Percentiles rank a stretch among this genome's conserved stretches.
These are phyloP conservation scores for Geotrichum aggregatum DNA, from an alignment of 1,139 yeast genomes.

Conservation along the genomic window DNA sequence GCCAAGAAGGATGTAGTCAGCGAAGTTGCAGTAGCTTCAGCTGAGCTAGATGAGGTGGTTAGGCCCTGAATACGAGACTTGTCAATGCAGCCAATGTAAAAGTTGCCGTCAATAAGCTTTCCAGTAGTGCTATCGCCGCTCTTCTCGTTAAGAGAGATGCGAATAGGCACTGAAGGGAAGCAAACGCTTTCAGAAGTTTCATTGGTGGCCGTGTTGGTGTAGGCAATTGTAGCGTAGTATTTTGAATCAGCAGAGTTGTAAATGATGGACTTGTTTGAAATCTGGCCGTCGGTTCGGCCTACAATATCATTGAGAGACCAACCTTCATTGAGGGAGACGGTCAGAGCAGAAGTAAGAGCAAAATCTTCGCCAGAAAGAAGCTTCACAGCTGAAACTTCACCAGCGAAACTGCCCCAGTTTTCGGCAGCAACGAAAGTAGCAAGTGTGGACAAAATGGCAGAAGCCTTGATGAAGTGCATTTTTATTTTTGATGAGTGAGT, in stretches of 20 bases:
- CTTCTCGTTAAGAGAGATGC: conserved; percentile 17
- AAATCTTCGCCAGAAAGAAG: conserved; percentile 10
- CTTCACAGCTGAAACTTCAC: conserved; percentile 18
- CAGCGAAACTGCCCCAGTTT: conserved; percentile 22
- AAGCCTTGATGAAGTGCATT: conserved; percentile 8
- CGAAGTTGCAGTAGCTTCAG: conserved; percentile 4
- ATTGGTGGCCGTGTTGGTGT: conserved; percentile 18
- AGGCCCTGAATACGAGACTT: conserved; percentile 12
- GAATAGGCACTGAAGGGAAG: conserved; percentile 22
- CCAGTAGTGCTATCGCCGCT: conserved; percentile 14
- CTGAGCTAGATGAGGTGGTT: conserved; percentile 6
- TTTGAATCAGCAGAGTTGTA: conserved; percentile 19
- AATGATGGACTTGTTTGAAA: conserved; percentile 21
- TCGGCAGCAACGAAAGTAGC: conserved; percentile 14
- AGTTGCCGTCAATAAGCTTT: conserved; percentile 20
- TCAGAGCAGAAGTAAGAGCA: conserved; percentile 18
- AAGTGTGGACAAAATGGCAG: conserved; percentile 9
- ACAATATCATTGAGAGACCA: conserved; percentile 18
- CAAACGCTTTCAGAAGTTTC: conserved; percentile 16
- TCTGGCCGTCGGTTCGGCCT: conserved; percentile 21
- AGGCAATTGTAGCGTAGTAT: conserved; percentile 20
- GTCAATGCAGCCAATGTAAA: conserved; percentile 21
- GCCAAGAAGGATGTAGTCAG: neutral
- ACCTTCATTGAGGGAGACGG: conserved; percentile 17
- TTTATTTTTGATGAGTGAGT: neutral